A percentile compares a stretch with the other conserved stretches of the same genome.
These are phyloP conservation scores for Vanrija pseudolonga DNA, from an alignment of 1,284 basidiomycete species.

Conservation along the genomic window DNA sequence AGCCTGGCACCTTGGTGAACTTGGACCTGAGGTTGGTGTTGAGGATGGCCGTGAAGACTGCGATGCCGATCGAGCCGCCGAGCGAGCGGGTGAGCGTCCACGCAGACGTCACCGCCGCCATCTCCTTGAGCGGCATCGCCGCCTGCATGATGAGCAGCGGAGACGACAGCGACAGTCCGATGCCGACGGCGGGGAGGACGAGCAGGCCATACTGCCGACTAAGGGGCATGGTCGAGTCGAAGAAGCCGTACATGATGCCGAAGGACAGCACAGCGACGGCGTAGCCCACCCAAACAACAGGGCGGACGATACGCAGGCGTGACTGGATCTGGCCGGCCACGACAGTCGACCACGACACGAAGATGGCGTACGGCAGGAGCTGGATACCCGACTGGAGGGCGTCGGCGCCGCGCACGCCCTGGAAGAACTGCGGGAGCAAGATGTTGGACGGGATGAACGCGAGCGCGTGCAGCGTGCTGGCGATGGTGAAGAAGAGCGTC, in stretches of 20 bases:
- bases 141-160: constrained; percentile 43
- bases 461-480: constrained; percentile 30
- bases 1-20: constrained; percentile 33
- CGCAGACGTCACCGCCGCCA: constrained; percentile 43
- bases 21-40: constrained; percentile 34
- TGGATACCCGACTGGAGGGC: constrained; percentile 24
- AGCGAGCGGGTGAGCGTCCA: constrained; percentile 34
- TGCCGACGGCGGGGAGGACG: constrained; percentile 25
- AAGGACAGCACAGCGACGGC: constrained; percentile 27
- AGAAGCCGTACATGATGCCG: constrained; percentile 28
- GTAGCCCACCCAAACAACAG: constrained; percentile 41
- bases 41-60: constrained; percentile 35
- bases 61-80: constrained; percentile 34
- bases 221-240: constrained; percentile 21
- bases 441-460: constrained; percentile 35
- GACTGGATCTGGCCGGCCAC: constrained; percentile 37
- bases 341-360: constrained; percentile 18
- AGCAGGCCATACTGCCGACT: constrained; percentile 26
- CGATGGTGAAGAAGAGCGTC: constrained; percentile 39
- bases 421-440: constrained; percentile 43
- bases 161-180: constrained; percentile 29
- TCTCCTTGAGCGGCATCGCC: constrained; percentile 45
- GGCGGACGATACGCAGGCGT: constrained; percentile 33
- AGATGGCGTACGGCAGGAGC: constrained; percentile 29
- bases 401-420: constrained; percentile 32